phyloP scores from a whole-genome alignment of 441 rosid species.

The Pelargonium fulgidum region DNA sequence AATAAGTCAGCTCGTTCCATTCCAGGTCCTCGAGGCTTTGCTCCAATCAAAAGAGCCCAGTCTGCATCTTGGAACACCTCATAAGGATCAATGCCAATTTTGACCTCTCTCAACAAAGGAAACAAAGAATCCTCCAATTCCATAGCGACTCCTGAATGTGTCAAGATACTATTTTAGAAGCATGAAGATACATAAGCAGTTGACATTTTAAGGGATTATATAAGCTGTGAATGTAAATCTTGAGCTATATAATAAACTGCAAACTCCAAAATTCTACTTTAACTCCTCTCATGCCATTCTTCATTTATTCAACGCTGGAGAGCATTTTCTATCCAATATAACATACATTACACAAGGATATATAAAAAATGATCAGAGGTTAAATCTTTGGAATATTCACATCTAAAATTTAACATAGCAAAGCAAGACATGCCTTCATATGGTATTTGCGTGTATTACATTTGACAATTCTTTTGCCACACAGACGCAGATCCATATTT shows the following conservation, averaged over 20 bases:
- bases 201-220: too few relatives aligned
- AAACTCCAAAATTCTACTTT: too few relatives aligned
- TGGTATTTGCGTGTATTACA: too few relatives aligned
- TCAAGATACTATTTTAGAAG: slow-evolving; percentile 2
- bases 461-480: too few relatives aligned
- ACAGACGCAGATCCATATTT: too few relatives aligned
- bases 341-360: background rate
- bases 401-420: background rate
- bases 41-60: slow-evolving; percentile 94
- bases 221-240: too few relatives aligned
- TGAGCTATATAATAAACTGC: too few relatives aligned
- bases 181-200: background rate
- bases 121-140: slow-evolving; percentile 92
- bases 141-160: slow-evolving; percentile 78
- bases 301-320: too few relatives aligned
- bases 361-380: background rate
- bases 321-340: too few relatives aligned
- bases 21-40: slow-evolving; percentile 98
- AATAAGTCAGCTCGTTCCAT: slow-evolving; percentile 84
- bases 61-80: slow-evolving; percentile 87
- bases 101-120: slow-evolving; percentile 86
- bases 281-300: too few relatives aligned
- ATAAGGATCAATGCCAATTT: slow-evolving; percentile 63
- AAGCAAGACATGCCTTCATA: too few relatives aligned
- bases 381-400: background rate